Evolutionary conservation across 495 filamentous ascomycete genomes (phyloP), one percentile per base, ranked within the genome.

Genomic region (Podospora fimiseda): DNA sequence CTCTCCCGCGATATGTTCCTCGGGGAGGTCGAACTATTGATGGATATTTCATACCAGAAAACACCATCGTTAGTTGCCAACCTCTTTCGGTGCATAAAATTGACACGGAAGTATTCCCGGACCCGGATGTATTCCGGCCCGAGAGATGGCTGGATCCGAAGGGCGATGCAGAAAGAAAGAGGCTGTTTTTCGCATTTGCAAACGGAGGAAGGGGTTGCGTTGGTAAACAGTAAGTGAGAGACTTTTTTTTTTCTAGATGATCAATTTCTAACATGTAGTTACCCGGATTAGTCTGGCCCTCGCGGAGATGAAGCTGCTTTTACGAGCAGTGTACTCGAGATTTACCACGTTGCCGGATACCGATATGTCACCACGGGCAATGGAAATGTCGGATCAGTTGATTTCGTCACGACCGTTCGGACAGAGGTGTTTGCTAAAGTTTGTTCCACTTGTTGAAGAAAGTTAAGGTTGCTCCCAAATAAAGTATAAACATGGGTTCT

Each of bases 291-390:
- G 82, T 60, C 70, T 86, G 36, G 83, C 81, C 0, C 72, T 82
- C n/a, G 74, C 78, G 24, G 82, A 86, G 60, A 85, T 86, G 81
- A 85, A 82, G 65, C 70, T 72, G 9, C 61, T 85, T 30, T 69
- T 86, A 15, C 65, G 65, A 18, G 78, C 76, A 38, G 71, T 84
- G 2, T 86, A 86, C 60, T 76, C 76, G 5, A 67, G 63, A 3
- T 85, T 77, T 45, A 70, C 63, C 13, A 84, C 83, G 1, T 58
- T 67, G 0, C 73, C 80, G 5, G 76, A 81, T 7, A 51, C 56
- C 3, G 68, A 75, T 33, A 84, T 82, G 80, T 63, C 48, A 19
- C 70, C 60, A 13, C 66, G 62, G 19, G 77, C 78, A 60, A 74
- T 77, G 74, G 72, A 77, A 27, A 76, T 84, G 65, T 69, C 80